These are phyloP conservation scores for Tagetes erecta DNA, from an alignment of 129 eudicot genomes.

Conservation along the genomic window DNA sequence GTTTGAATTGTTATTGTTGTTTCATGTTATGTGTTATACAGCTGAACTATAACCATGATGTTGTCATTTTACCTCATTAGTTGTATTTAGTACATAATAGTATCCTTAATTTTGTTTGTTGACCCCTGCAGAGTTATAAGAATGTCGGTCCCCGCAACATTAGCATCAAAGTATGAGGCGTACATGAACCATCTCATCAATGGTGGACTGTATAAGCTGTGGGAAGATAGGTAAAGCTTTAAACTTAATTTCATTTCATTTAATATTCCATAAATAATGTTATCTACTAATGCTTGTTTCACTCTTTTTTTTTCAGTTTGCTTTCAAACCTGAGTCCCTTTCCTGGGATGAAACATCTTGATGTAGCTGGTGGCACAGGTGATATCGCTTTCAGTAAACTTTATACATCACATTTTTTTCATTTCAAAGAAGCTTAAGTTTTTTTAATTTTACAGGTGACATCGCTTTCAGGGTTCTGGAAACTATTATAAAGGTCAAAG, in stretches of 20 bases:
- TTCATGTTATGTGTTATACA: background rate
- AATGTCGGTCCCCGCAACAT: constrained; percentile 66
- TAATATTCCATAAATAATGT: background rate
- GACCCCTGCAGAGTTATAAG: constrained; percentile 25
- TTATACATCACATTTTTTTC: background rate
- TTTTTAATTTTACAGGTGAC: constrained; percentile 57
- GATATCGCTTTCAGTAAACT: background rate
- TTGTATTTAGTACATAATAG: background rate
- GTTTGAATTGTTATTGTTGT: background rate
- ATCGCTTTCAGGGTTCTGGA: constrained; percentile 94
- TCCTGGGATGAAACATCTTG: constrained; percentile 99
- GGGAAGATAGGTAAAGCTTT: constrained; percentile 78
- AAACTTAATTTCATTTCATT: background rate
- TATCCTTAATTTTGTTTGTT: constrained; percentile 8
- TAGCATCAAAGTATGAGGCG: constrained; percentile 91
- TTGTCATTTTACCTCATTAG: background rate
- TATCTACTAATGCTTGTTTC: background rate
- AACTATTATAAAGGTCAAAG: constrained; percentile 46
- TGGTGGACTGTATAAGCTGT: constrained; percentile 87
- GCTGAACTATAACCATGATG: background rate
- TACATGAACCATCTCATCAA: constrained; percentile 96
- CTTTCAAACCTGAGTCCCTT: constrained; percentile 71
- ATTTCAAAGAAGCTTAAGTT: constrained; percentile 10
- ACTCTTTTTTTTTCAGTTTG: background rate
- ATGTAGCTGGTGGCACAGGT: constrained; percentile 99